Evolutionary conservation across 352 stramenopile species (phyloP).

Genomic region (Vaucheria bursata): DNA sequence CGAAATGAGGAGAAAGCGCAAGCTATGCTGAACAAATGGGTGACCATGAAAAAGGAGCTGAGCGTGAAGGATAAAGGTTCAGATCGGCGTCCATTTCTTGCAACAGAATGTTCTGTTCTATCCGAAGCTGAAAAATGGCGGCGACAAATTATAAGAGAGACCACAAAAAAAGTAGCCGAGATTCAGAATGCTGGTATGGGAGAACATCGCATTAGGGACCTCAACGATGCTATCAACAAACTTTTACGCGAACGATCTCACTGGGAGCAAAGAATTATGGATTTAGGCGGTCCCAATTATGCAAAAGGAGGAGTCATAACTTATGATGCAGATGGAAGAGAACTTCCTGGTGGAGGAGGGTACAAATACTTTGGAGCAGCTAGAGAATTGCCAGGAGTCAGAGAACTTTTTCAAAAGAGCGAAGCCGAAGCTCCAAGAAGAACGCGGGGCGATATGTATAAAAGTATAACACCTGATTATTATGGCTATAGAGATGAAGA

Average conservation of each 20-base stretch:
- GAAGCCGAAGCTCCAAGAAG: conserved; percentile 31
- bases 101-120: conserved; percentile 83
- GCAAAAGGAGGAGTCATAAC: conserved; percentile 23
- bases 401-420: conserved; percentile 40
- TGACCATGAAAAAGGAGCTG: conserved; percentile 87
- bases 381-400: conserved; percentile 34
- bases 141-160: conserved; percentile 84
- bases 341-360: conserved; percentile 32
- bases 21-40: conserved; percentile 96
- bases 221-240: conserved; percentile 98
- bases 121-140: conserved; percentile 82
- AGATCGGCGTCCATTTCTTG: conserved; percentile 71
- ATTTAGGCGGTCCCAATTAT: conserved; percentile 40
- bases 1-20: conserved; percentile 96
- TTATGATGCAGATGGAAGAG: conserved; percentile 40
- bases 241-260: conserved; percentile 77
- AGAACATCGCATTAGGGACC: conserved; percentile 88
- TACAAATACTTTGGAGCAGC: conserved; percentile 42
- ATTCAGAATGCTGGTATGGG: conserved; percentile 91
- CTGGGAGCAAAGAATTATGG: conserved; percentile 52
- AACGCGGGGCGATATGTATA: conserved; percentile 38
- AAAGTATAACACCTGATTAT: background rate
- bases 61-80: conserved; percentile 34
- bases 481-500: conserved; percentile 25
- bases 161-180: conserved; percentile 83